Percentiles rank a stretch among this genome's conserved stretches.
Conservation (phyloP, 768 basidiomycete species). For the Mycena venus region DNA sequence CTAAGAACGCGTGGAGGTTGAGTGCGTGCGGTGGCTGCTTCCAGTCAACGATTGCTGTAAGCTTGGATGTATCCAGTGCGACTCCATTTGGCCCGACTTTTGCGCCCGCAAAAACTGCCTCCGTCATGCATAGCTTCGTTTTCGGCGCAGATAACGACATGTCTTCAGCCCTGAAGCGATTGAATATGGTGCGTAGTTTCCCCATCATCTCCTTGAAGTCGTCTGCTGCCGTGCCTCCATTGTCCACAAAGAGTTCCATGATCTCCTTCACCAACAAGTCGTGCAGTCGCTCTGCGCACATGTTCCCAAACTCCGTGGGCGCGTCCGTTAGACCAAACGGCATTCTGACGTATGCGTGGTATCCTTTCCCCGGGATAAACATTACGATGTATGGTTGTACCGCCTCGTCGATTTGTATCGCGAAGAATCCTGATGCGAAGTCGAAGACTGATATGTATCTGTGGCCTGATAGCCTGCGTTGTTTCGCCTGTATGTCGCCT, state of each 20-base stretch:
- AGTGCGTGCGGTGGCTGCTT: slow-evolving; percentile 40
- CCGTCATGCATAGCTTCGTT: slow-evolving; percentile 48
- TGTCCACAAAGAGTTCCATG: slow-evolving; percentile 54
- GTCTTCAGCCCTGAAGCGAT: slow-evolving; percentile 37
- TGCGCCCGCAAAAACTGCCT: slow-evolving; percentile 51
- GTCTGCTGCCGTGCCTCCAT: slow-evolving; percentile 48
- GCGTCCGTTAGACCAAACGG: slow-evolving; percentile 44
- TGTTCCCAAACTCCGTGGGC: slow-evolving; percentile 48
- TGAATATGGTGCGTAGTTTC: slow-evolving; percentile 42
- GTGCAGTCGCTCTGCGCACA: slow-evolving; percentile 36
- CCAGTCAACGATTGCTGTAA: slow-evolving; percentile 53
- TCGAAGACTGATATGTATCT: slow-evolving; percentile 50
- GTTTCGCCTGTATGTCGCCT: slow-evolving; percentile 54
- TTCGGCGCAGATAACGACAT: slow-evolving; percentile 54
- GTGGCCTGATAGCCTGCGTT: slow-evolving; percentile 50
- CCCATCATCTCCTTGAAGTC: slow-evolving; percentile 42
- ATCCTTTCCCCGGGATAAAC: slow-evolving; percentile 52
- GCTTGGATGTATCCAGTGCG: slow-evolving; percentile 45
- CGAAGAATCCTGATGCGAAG: slow-evolving; percentile 53
- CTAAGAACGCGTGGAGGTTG: slow-evolving; percentile 48
- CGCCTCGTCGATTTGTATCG: slow-evolving; percentile 31
- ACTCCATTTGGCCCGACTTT: slow-evolving; percentile 37
- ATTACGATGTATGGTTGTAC: slow-evolving; percentile 47
- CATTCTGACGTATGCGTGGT: slow-evolving; percentile 43
- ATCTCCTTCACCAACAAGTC: slow-evolving; percentile 37